Base-by-base conservation (phyloP, 139 green algal genomes). In the Ostreobium quekettii region DNA sequence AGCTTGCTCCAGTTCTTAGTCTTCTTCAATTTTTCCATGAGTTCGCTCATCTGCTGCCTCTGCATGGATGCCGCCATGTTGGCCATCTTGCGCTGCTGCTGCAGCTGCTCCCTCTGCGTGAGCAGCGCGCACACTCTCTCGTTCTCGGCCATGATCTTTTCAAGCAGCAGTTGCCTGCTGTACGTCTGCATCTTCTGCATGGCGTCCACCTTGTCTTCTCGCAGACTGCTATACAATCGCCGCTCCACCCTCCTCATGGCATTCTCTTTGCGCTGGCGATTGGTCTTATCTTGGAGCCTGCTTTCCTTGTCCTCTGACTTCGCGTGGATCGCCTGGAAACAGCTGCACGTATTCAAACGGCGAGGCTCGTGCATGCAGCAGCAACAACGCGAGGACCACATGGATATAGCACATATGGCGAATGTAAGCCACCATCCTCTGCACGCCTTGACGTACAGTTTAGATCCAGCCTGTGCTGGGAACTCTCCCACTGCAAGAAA, bases 61-160 rank as follows among this genome's bases (percentile, higher is more conserved):
- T 90, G 73, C 60, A 94, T 76, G 62, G 60, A 77, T 11, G 84
- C 80, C 8, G 75, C 47, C 85, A 92, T 90, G 78, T 95, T 95
- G 60, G 87, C 83, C 36, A 80, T 68, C 70, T 88, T 86, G 66
- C 87, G 83, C 77, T 86, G 77, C 56, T 82, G 64, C 71, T 87
- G 82, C 60, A 89, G 74, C 6, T 75, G 57, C 0, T 73, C 33
- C 24, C 79, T 74, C 57, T 86, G 73, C 22, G 62, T 48, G 70
- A 87, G 60, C 66, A 90, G 71, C 4, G 19, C 37, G 19, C 78
- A 67, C 0, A 79, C 77, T 42, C 82, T 81, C 28, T 85, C 69
- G 69, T 87, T 84, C 39, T 84, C 82, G 58, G 70, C 60, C 78
- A 90, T 85, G 73, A 94, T 91, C 69, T 82, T 84, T 35, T 84